Evolutionary conservation across 2,329 filamentous ascomycete species (phyloP).

Genomic region (Aspergillus melleus): DNA sequence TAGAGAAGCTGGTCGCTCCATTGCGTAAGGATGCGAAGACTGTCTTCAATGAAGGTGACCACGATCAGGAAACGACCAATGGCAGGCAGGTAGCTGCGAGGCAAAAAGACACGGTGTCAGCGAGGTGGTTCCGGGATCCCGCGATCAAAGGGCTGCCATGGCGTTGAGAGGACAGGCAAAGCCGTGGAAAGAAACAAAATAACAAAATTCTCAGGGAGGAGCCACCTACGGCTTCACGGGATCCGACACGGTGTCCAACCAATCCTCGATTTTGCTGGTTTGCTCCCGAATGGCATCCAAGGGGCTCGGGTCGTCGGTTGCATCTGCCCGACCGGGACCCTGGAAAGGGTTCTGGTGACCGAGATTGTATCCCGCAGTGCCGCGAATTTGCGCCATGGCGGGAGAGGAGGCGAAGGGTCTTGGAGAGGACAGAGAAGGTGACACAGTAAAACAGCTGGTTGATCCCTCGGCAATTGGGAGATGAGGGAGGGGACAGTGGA

Average conservation of each 20-base stretch:
- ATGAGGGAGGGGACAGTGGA: constrained; percentile 9
- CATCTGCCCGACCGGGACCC: constrained; percentile 58
- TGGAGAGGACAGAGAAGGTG: background rate
- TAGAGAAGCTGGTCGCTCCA: constrained; percentile 95
- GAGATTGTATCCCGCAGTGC: constrained; percentile 79
- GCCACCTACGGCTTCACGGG: constrained; percentile 86
- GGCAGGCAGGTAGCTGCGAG: constrained; percentile 78
- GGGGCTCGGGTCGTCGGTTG: constrained; percentile 68
- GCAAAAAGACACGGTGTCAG: constrained; percentile 33
- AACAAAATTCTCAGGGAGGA: background rate
- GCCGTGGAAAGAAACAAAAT: background rate
- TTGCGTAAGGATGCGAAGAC: constrained; percentile 93
- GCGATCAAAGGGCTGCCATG: constrained; percentile 15
- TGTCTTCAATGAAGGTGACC: constrained; percentile 97
- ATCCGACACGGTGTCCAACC: constrained; percentile 81
- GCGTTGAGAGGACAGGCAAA: background rate
- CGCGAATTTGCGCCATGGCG: constrained; percentile 57
- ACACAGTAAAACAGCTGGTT: background rate
- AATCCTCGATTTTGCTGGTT: constrained; percentile 97
- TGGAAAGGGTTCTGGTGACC: constrained; percentile 72
- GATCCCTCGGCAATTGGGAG: constrained; percentile 3
- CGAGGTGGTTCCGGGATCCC: constrained; percentile 8
- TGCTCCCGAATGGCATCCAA: constrained; percentile 89
- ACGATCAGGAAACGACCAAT: constrained; percentile 98
- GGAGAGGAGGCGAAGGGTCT: background rate